phyloP scores from a whole-genome alignment of 257 asterid genomes.

The Oldenlandia corymbosa region DNA sequence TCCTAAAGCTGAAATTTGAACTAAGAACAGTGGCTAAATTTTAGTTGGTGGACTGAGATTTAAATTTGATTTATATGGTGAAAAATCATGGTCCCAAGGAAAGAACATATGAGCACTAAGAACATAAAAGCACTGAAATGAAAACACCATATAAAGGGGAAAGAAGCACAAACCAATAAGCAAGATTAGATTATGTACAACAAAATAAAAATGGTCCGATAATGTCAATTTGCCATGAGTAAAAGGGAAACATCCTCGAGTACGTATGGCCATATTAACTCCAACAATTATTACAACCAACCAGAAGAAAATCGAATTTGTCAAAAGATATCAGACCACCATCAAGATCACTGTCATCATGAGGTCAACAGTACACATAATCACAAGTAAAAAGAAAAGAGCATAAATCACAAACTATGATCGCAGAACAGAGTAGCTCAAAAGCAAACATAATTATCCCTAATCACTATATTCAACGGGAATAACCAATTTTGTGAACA shows the following conservation, averaged over 20 bases:
- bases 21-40: background rate
- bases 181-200: constrained; percentile 4
- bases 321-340: constrained; percentile 11
- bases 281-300: constrained; percentile 14
- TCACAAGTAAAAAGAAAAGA: background rate
- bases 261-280: constrained; percentile 1
- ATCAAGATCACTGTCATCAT: constrained; percentile 13
- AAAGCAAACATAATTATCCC: constrained; percentile 20
- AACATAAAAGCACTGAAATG: background rate
- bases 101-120: no score
- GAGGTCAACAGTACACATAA: constrained; percentile 7
- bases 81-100: background rate
- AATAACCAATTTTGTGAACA: background rate
- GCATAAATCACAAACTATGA: constrained; percentile 2
- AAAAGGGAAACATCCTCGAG: constrained; percentile 6
- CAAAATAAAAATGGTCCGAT: background rate
- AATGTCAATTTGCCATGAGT: background rate
- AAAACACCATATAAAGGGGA: background rate
- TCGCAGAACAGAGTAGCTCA: background rate
- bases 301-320: constrained; percentile 4
- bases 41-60: background rate
- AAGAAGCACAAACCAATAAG: background rate
- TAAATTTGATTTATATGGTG: background rate
- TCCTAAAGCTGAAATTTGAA: background rate
- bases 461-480: constrained; percentile 5